phyloP scores from a whole-genome alignment of 768 basidiomycete genomes.

The Macrolepiota fuliginosa region DNA sequence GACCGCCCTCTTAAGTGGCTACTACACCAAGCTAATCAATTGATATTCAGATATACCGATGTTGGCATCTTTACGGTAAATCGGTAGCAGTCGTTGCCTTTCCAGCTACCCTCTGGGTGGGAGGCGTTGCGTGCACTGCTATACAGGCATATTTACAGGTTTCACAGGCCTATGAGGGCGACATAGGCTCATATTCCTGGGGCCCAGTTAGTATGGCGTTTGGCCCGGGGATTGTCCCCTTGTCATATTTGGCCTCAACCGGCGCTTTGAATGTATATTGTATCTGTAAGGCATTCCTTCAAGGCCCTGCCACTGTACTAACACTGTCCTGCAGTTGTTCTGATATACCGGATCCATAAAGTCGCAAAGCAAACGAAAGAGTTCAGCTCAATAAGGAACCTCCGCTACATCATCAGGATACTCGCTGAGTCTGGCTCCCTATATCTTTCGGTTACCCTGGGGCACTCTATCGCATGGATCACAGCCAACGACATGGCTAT shows the following conservation, averaged over 20 bases:
- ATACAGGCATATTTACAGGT: not conserved
- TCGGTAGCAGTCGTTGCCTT: not conserved
- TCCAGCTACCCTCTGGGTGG: not conserved
- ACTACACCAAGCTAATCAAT: no score
- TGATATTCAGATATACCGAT: not conserved
- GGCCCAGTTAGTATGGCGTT: not conserved
- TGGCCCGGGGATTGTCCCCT: not conserved
- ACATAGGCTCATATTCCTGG: not conserved
- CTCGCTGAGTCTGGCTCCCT: conserved; percentile 6
- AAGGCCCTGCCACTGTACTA: not conserved
- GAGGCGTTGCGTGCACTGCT: not conserved
- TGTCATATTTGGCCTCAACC: not conserved
- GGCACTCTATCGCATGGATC: conserved; percentile 5
- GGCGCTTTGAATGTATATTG: not conserved
- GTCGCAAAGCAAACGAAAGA: not conserved
- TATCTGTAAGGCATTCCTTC: not conserved
- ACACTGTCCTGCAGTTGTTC: not conserved
- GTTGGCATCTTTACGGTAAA: not conserved
- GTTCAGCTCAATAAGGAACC: not conserved
- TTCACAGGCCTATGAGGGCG: not conserved
- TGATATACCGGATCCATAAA: not conserved
- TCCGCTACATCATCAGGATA: not conserved
- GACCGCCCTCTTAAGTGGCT: no score
- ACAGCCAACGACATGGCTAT: not conserved
- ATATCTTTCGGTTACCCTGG: conserved; percentile 2